Evolutionary conservation across 306 rosid genomes (phyloP).

Genomic region (Echinosophora koreensis): DNA sequence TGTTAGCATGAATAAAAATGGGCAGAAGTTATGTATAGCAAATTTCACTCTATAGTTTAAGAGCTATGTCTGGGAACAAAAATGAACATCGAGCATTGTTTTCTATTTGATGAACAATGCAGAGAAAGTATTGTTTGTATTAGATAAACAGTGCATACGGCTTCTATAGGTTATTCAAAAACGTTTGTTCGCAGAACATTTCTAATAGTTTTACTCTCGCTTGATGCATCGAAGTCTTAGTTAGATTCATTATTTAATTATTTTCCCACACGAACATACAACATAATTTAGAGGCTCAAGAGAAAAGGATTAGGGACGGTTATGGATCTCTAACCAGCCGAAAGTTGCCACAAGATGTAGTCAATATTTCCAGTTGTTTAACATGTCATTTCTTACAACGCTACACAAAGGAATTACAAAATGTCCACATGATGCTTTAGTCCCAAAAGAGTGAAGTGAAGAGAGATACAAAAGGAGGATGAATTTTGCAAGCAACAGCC

Average conservation of each 20-base stretch:
- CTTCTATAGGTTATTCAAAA: too few relatives aligned
- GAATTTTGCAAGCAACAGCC: conserved; percentile 37
- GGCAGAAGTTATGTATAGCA: too few relatives aligned
- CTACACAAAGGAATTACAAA: conserved; percentile 45
- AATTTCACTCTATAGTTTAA: too few relatives aligned
- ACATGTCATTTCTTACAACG: conserved; percentile 54
- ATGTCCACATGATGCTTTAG: conserved; percentile 50
- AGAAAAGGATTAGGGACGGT: neutral
- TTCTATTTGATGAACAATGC: too few relatives aligned
- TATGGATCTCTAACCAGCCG: neutral
- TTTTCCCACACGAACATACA: neutral
- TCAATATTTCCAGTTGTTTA: conserved; percentile 46
- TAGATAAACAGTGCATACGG: too few relatives aligned
- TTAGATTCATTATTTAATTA: neutral
- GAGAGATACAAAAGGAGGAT: conserved; percentile 10
- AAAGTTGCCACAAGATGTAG: conserved; percentile 33
- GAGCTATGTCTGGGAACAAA: too few relatives aligned
- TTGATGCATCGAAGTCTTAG: too few relatives aligned
- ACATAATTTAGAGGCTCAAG: neutral
- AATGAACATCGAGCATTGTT: too few relatives aligned
- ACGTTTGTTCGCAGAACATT: too few relatives aligned
- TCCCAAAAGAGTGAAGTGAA: conserved; percentile 34
- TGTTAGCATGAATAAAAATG: too few relatives aligned
- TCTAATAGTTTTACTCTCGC: too few relatives aligned
- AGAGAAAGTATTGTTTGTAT: too few relatives aligned